Evolutionary conservation across 2,329 filamentous ascomycete species (phyloP), one percentile per base, ranked within the genome.

Genomic region (Fusarium sp.): DNA sequence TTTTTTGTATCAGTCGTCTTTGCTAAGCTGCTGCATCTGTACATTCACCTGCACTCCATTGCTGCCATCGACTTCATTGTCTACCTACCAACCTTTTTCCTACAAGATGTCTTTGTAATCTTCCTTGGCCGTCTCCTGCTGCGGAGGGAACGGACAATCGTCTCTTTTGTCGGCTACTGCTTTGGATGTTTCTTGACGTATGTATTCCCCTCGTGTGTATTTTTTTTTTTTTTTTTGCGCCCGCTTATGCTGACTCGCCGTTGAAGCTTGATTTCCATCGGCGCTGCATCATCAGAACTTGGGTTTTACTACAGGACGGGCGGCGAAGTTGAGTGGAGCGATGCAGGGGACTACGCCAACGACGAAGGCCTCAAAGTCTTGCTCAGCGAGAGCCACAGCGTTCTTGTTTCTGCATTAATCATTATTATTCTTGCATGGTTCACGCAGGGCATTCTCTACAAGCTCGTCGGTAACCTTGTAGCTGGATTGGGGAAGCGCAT

Each of bases 281-380:
- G 68, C 58, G 80, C 78, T 32, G 79, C 79, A 25, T 74, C 80
- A 13, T 81, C 79, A 9, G 79, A 81, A 56, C 70, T 80, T n/a
- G 79, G 80, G 14, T 81, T 81, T 64, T 79, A 72, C 57, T 79
- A 74, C 67, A 73, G 77, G 63, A 80, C 80, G 18, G 80, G 80
- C n/a, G 78, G 78, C 62, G 78, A 81, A 60, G 68, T 81, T n/a
- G 76, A 80, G 56, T 81, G 80, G 80, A 68, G 66, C 18, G 80
- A 81, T 63, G 80, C 77, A 10, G 67, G 76, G 20, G 64, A 76
- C 37, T 80, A 80, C 58, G 78, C 80, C 34, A 70, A 75, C 25
- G 78, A 77, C 35, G 79, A 81, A 48, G 79, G 74, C 34, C 70
- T 80, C 50, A 80, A 80, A 64, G 80, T 81, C 34, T 62, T 81